Conservation (phyloP, 768 basidiomycete genomes). For the Cyathus striatus region DNA sequence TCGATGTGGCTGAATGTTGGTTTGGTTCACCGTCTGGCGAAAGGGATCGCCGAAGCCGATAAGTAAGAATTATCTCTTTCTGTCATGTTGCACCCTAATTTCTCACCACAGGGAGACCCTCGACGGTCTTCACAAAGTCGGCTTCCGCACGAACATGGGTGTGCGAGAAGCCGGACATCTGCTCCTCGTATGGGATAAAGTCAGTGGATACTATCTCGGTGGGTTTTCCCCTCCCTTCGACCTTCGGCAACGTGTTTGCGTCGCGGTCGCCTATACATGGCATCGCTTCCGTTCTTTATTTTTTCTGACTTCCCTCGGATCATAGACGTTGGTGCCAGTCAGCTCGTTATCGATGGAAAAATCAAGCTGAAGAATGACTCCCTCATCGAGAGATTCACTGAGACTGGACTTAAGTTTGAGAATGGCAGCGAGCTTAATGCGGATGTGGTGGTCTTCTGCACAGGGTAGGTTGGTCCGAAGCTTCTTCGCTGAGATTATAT, state of each 20-base stretch:
- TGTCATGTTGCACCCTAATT: background rate
- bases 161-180: slow-evolving; percentile 31
- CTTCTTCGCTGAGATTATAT: background rate
- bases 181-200: slow-evolving; percentile 22
- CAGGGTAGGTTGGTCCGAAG: slow-evolving; percentile 49
- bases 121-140: slow-evolving; percentile 27
- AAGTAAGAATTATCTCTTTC: slow-evolving; percentile 24
- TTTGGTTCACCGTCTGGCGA: slow-evolving; percentile 22
- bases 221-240: slow-evolving; percentile 1
- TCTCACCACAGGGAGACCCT: slow-evolving; percentile 26
- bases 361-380: slow-evolving; percentile 62
- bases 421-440: slow-evolving; percentile 38
- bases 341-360: slow-evolving; percentile 56
- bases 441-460: slow-evolving; percentile 55
- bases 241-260: background rate
- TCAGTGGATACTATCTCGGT: slow-evolving; percentile 35
- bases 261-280: too few species aligned
- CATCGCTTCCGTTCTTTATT: too few species aligned
- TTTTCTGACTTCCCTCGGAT: background rate
- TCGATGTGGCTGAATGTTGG: slow-evolving; percentile 29
- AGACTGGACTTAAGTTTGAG: slow-evolving; percentile 36
- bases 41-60: slow-evolving; percentile 49
- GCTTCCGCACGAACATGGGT: slow-evolving; percentile 40
- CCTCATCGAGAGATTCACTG: slow-evolving; percentile 35
- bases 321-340: slow-evolving; percentile 48